Conservation (phyloP, 768 basidiomycete species). For the Phaeotremella skinneri region DNA sequence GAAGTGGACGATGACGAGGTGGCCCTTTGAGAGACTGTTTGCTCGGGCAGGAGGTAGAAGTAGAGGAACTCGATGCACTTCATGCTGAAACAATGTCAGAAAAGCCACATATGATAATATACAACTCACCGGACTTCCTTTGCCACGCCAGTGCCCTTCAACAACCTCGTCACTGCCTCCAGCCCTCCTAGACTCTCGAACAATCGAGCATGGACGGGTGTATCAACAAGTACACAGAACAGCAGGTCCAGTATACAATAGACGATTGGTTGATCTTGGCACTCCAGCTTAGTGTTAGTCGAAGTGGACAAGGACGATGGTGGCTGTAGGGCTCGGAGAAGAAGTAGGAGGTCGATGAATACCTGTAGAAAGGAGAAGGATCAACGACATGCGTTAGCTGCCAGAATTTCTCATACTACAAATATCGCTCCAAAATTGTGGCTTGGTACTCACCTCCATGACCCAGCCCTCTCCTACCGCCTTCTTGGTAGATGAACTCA, state of each 20-base stretch:
- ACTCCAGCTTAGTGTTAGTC: not conserved
- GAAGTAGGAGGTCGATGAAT: slow-evolving; percentile 37
- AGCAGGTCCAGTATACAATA: slow-evolving; percentile 78
- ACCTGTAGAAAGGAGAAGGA: too few relatives aligned
- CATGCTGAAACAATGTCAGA: slow-evolving; percentile 61
- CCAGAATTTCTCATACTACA: too few relatives aligned
- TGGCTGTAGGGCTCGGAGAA: slow-evolving; percentile 33
- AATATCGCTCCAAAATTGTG: not conserved
- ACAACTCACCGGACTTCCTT: slow-evolving; percentile 71
- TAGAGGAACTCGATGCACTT: slow-evolving; percentile 94
- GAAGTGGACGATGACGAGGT: slow-evolving; percentile 28
- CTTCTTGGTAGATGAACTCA: slow-evolving; percentile 23
- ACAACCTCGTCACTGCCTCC: slow-evolving; percentile 76
- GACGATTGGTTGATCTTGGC: slow-evolving; percentile 57
- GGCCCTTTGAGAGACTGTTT: slow-evolving; percentile 16
- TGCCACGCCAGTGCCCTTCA: slow-evolving; percentile 82
- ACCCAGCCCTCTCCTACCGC: slow-evolving; percentile 34
- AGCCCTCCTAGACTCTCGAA: slow-evolving; percentile 78
- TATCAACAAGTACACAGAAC: slow-evolving; percentile 84
- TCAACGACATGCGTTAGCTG: not conserved
- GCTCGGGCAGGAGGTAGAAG: slow-evolving; percentile 87
- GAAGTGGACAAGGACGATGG: not conserved
- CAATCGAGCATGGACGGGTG: slow-evolving; percentile 65
- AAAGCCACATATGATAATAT: not conserved
- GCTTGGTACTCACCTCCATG: slow-evolving; percentile 32